Conservation (phyloP, 2,329 filamentous ascomycete species). For the Hypoxylon sp. region DNA sequence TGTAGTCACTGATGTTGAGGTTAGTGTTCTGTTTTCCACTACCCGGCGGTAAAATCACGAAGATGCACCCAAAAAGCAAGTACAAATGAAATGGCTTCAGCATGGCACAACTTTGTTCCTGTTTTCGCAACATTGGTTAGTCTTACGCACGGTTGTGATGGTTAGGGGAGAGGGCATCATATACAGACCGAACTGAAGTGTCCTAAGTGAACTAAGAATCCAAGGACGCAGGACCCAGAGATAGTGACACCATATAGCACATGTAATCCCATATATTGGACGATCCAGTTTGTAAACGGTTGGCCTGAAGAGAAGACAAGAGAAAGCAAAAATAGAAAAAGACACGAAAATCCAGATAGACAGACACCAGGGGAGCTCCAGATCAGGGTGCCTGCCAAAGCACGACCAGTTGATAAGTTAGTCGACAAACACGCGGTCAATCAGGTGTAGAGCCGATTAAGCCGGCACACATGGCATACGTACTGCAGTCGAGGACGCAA, state of each 20-base stretch:
- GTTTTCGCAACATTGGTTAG: slow-evolving; percentile 55
- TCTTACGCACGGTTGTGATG: slow-evolving; percentile 39
- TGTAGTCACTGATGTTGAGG: slow-evolving; percentile 68
- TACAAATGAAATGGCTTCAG: slow-evolving; percentile 55
- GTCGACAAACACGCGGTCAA: slow-evolving; percentile 35
- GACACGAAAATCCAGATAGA: slow-evolving; percentile 45
- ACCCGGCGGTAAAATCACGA: slow-evolving; percentile 49
- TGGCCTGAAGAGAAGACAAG: slow-evolving; percentile 18
- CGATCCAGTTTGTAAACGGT: slow-evolving; percentile 50
- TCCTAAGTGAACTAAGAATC: slow-evolving; percentile 43
- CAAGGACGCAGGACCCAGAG: slow-evolving; percentile 43
- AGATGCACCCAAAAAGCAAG: slow-evolving; percentile 53
- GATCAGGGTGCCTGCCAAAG: slow-evolving; percentile 32
- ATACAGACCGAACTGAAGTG: slow-evolving; percentile 59
- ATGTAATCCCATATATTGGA: slow-evolving; percentile 32
- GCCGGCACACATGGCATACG: slow-evolving; percentile 41
- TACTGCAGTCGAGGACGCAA: slow-evolving; percentile 38
- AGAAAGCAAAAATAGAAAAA: slow-evolving; percentile 15
- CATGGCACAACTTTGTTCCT: slow-evolving; percentile 72
- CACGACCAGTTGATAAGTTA: slow-evolving; percentile 34
- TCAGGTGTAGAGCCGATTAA: slow-evolving; percentile 27
- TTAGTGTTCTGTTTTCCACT: slow-evolving; percentile 71
- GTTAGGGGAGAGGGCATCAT: slow-evolving; percentile 45
- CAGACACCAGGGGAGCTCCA: slow-evolving; percentile 35
- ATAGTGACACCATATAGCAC: slow-evolving; percentile 32